Base-by-base conservation (phyloP, 2,329 filamentous ascomycete genomes). In the Venturia aucupariae region DNA sequence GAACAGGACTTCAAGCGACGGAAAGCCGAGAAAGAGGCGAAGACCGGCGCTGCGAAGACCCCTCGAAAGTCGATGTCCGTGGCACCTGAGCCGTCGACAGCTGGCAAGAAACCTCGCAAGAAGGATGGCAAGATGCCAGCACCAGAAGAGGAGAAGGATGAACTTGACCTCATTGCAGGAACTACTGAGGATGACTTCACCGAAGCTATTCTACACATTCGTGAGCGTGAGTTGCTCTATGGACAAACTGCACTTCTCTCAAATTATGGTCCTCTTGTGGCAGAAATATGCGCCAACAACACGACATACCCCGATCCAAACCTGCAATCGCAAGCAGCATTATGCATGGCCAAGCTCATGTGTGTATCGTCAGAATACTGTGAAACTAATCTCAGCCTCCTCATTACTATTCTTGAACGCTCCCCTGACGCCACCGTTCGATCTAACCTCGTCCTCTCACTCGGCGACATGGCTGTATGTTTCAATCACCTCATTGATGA, bases 401-500 rank as follows among this genome's bases (percentile, higher is more conserved):
- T 99, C 66, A 96, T 99, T 76, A 97, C 93, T 19, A 97, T 99
- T 71, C 92, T 99, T 81, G 94, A 99, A 78, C 88, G 92, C 38
- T 97, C 92, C 1, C 85, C 90, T 39, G 91, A 97, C 71, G 89
- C 95, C 1, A 96, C 92, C 22, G 93, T 96, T 46, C 88, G 94
- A 62, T 96, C 90, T 70, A 99, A 99, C 73, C 90, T 95, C 11
- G 95, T 99, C 22, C 96, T 99, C 70, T 93, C 94, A 0, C 85
- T 99, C 0, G 94, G 94, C 46, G 94, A 99, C 73, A 99, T 99
- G 94, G 95, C 95, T 0, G 94, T 99, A 27, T 97, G 92, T 82
- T 99, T 99, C 83, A 99, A 99, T 73, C 94, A 99, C 72, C 84
- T 99, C 61, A 97, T 99, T 70, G 95, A 99, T 72, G 95, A 99